Base-by-base conservation (phyloP, 768 basidiomycete genomes). In the Suillus subluteus region DNA sequence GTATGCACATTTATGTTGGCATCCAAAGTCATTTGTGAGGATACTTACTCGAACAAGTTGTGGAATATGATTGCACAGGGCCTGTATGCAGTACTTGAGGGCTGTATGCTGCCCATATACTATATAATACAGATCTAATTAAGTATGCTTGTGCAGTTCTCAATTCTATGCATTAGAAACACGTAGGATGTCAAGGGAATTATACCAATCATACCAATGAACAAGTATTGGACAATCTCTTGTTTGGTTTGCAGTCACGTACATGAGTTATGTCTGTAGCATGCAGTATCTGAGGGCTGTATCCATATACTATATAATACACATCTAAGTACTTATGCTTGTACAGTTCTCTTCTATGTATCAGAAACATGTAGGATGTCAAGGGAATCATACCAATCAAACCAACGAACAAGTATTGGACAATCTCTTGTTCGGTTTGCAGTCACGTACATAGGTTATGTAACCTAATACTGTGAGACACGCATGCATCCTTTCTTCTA, bases 41-140 rank as follows among this genome's bases (percentile, higher is more conserved):
- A 50, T 50, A 23, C 48, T 50, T 50, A 50, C 48, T 23, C 5
- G 23, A 50, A 13, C 48, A 50, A 3, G 48, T 50, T 6, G 23
- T 50, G 23, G 48, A 50, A 50, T 50, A 50, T 50, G 48, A 50
- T 50, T 50, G 23, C 23, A 52, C 52, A 54, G 26, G 15, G 26
- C 30, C 50, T 18, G 52, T 54, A 54, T 54, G 26, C 26, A 54
- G 26, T 54, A 54, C 13, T 54, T 54, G 52, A 54, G 52, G 30
- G 52, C 30, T 54, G 52, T 32, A 54, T 54, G 52, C 52, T 54
- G 52, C 52, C 30, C 52, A 16, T 30, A 50, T 50, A 50, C 26
- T 16, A 54, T 54, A 54, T 54, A 9, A 32, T 54, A 30, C 16
- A 54, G 1, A 7, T 54, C 52, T 32, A 54, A 32, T 30, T 54